A percentile compares a stretch with the other conserved stretches of the same genome.
These are phyloP conservation scores for Rutstroemia sp. DNA, from an alignment of 2,329 filamentous ascomycete genomes.

Conservation along the genomic window DNA sequence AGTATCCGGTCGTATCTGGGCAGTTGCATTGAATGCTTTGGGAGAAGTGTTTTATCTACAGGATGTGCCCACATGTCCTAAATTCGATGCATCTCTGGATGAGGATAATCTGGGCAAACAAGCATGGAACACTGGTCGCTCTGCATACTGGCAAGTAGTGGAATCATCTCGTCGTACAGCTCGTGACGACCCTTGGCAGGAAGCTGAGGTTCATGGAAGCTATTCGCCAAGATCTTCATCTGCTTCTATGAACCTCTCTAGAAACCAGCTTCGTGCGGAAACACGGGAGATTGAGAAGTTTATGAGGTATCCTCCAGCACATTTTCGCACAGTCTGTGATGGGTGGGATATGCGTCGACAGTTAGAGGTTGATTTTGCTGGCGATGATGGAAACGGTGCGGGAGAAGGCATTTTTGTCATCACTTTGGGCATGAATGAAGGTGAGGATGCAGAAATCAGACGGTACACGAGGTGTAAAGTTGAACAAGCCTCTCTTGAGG, in stretches of 20 bases:
- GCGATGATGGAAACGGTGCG: conserved; percentile 65
- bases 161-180: conserved; percentile 69
- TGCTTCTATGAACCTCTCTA: conserved; percentile 61
- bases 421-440: conserved; percentile 47
- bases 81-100: conserved; percentile 35
- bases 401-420: conserved; percentile 75
- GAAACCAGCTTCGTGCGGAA: conserved; percentile 65
- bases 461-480: conserved; percentile 48
- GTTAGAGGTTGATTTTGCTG: conserved; percentile 83
- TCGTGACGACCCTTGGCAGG: conserved; percentile 64
- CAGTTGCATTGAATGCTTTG: conserved; percentile 86
- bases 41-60: conserved; percentile 85
- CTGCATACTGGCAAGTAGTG: conserved; percentile 72
- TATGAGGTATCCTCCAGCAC: conserved; percentile 61
- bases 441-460: conserved; percentile 38
- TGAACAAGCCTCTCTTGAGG: conserved; percentile 26
- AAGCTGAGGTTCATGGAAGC: conserved; percentile 58
- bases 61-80: conserved; percentile 54
- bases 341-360: conserved; percentile 89
- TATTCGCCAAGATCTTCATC: conserved; percentile 78
- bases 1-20: conserved; percentile 69
- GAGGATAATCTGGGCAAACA: conserved; percentile 52
- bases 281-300: conserved; percentile 77
- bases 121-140: conserved; percentile 76
- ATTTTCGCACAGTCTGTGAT: conserved; percentile 71